These are phyloP conservation scores for Bolboschoenus planiculmis DNA, from an alignment of 176 grass and related monocot species.

Conservation along the genomic window DNA sequence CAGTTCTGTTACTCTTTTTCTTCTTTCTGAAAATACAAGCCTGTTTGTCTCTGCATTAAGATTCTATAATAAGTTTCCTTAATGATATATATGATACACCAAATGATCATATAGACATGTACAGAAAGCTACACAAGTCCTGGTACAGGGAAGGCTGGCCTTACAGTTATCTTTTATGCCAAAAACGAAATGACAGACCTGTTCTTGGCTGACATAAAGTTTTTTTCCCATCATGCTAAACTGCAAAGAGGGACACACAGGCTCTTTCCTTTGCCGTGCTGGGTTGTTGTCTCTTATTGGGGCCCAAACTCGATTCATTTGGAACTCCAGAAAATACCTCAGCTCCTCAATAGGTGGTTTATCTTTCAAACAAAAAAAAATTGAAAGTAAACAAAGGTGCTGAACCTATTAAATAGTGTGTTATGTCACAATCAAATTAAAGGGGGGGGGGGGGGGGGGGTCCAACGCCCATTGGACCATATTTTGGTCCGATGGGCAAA, in stretches of 20 bases:
- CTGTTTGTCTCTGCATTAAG: background rate
- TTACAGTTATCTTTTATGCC: background rate
- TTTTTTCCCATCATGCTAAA: conserved; percentile 68
- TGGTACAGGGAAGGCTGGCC: background rate
- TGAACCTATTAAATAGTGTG: background rate
- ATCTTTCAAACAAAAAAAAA: conserved; percentile 34
- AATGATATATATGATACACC: background rate
- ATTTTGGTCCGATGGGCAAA: too few relatives aligned
- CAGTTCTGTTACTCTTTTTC: background rate
- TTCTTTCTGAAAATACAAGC: background rate
- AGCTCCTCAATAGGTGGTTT: conserved; percentile 72
- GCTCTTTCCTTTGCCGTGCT: conserved; percentile 54
- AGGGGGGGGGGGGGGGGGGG: too few relatives aligned
- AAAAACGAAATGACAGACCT: conserved; percentile 14
- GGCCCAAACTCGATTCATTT: conserved; percentile 55
- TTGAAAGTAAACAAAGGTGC: conserved; percentile 9
- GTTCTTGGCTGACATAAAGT: conserved; percentile 59
- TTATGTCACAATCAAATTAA: background rate
- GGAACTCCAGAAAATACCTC: conserved; percentile 68
- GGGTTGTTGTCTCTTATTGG: conserved; percentile 43
- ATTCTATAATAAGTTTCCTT: background rate
- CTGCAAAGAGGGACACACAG: conserved; percentile 58
- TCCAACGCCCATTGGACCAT: too few relatives aligned
- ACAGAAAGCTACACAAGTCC: background rate
- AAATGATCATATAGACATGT: too few relatives aligned